Percentiles rank a stretch among this genome's conserved stretches.
Evolutionary conservation across 2,329 filamentous ascomycete genomes (phyloP).

Genomic region (Microcera coccophila): DNA sequence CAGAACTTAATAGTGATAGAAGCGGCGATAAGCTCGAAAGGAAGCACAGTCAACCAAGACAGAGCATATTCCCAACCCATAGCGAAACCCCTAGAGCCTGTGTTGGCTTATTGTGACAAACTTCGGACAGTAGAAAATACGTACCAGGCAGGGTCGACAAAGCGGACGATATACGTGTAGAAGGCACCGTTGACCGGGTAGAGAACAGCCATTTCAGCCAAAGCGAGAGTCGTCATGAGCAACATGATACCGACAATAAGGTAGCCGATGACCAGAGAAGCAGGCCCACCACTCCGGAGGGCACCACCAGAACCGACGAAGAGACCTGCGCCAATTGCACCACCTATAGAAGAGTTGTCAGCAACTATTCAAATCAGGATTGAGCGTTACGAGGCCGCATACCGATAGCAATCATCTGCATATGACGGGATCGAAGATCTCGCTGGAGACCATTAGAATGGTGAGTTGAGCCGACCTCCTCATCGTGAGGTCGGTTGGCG

Average conservation of each 20-base stretch:
- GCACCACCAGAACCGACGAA: constrained; percentile 80
- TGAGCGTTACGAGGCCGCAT: constrained; percentile 13
- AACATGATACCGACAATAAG: constrained; percentile 76
- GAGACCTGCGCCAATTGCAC: constrained; percentile 64
- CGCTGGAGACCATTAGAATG: constrained; percentile 36
- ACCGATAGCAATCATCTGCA: constrained; percentile 97
- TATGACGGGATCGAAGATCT: constrained; percentile 74
- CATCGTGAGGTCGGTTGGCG: constrained; percentile 7
- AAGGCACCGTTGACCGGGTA: constrained; percentile 93
- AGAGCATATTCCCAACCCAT: constrained; percentile 95
- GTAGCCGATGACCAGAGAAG: constrained; percentile 76
- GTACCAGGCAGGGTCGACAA: constrained; percentile 90
- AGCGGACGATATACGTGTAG: constrained; percentile 84
- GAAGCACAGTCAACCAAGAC: constrained; percentile 81
- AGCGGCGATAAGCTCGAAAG: constrained; percentile 81
- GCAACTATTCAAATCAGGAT: too few species aligned
- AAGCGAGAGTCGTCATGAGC: constrained; percentile 84
- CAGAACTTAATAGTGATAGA: constrained; percentile 81
- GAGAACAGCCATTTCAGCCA: constrained; percentile 86
- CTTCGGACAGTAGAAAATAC: too few species aligned
- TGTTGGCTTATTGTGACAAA: too few species aligned
- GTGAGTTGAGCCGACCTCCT: constrained; percentile 10
- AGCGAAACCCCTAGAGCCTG: too few species aligned
- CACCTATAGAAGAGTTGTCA: constrained; percentile 12
- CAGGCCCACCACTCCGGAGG: constrained; percentile 69